phyloP scores from a whole-genome alignment of 2,329 filamentous ascomycete species.

The Arachnomyces sp. region DNA sequence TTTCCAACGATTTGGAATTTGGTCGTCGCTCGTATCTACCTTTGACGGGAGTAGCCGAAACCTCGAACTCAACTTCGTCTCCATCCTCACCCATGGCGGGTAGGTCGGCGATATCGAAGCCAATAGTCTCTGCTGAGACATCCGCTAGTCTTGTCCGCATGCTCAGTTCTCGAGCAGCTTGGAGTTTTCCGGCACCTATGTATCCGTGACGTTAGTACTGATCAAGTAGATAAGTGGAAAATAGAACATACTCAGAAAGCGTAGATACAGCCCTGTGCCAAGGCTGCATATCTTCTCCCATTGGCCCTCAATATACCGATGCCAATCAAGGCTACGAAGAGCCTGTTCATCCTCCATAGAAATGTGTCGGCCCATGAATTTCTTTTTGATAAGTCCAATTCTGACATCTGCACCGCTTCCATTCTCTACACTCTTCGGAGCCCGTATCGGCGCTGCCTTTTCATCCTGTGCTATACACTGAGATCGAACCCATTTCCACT shows the following conservation, averaged over 20 bases:
- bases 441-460: conserved; percentile 20
- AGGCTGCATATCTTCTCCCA: conserved; percentile 63
- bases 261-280: conserved; percentile 67
- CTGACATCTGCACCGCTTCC: conserved; percentile 40
- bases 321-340: conserved; percentile 78
- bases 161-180: conserved; percentile 48
- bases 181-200: conserved; percentile 35
- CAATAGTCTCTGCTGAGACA: conserved; percentile 34
- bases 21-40: conserved; percentile 21
- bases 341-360: conserved; percentile 60
- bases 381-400: conserved; percentile 57
- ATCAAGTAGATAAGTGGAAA: neutral
- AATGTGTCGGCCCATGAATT: conserved; percentile 59
- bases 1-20: conserved; percentile 7
- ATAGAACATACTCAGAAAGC: conserved; percentile 66
- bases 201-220: conserved; percentile 9
- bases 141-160: conserved; percentile 42
- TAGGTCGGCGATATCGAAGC: conserved; percentile 28
- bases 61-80: conserved; percentile 16
- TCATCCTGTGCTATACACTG: conserved; percentile 28
- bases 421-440: conserved; percentile 43
- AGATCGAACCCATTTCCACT: conserved; percentile 43
- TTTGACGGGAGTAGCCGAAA: conserved; percentile 27
- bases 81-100: conserved; percentile 17
- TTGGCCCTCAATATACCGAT: conserved; percentile 62